These are phyloP conservation scores for Coemansia sp. DNA, from an alignment of 192 early-diverging fungal genomes.

Conservation along the genomic window DNA sequence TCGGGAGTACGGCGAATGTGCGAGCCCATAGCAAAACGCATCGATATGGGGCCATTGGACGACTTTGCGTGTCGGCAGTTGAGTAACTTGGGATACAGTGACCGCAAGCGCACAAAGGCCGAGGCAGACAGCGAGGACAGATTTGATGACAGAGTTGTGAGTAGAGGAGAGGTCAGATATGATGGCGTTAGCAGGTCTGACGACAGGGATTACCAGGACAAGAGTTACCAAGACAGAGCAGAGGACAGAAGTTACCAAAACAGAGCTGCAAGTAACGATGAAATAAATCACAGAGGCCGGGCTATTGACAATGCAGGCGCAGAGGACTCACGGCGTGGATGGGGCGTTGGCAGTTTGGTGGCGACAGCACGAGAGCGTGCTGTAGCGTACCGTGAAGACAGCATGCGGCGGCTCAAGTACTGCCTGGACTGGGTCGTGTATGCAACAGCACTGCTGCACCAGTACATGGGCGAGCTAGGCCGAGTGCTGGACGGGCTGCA, in stretches of 20 bases:
- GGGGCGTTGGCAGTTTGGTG: slow-evolving; percentile 36
- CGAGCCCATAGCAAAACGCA: slow-evolving; percentile 69
- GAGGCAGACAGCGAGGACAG: slow-evolving; percentile 11
- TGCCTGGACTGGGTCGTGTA: slow-evolving; percentile 88
- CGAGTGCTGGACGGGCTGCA: slow-evolving; percentile 52
- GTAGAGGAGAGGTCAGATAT: no score
- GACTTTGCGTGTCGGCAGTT: slow-evolving; percentile 75
- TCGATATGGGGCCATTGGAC: slow-evolving; percentile 72
- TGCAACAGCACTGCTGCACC: slow-evolving; percentile 70
- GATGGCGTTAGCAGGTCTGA: no score
- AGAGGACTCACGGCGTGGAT: slow-evolving; percentile 6
- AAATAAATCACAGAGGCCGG: no score
- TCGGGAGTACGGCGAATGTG: slow-evolving; percentile 70
- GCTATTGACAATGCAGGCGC: no score
- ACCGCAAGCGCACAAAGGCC: slow-evolving; percentile 45
- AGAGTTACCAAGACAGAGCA: no score
- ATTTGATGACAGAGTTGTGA: no score
- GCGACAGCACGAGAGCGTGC: slow-evolving; percentile 55
- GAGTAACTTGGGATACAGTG: slow-evolving; percentile 57
- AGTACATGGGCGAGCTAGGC: slow-evolving; percentile 65
- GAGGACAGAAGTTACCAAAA: no score
- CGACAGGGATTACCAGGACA: no score
- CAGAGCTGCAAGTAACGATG: no score
- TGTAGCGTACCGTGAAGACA: slow-evolving; percentile 83
- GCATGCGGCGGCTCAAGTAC: slow-evolving; percentile 82